These are phyloP conservation scores for Fraxinus greggii DNA, from an alignment of 305 asterid species.

Conservation along the genomic window DNA sequence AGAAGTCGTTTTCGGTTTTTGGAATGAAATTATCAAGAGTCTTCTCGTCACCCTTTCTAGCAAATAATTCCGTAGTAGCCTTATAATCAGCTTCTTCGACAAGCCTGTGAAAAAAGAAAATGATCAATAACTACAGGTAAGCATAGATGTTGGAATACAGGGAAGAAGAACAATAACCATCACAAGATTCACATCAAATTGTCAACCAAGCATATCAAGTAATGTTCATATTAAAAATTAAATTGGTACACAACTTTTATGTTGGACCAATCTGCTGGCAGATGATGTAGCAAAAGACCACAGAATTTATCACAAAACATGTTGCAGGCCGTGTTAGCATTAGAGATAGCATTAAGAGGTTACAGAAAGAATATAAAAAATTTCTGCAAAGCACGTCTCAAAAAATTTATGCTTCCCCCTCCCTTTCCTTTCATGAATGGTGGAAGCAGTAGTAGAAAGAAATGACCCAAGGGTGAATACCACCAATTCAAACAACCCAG, in stretches of 20 bases:
- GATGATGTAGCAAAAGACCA: not conserved
- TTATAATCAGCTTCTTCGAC: slow-evolving; percentile 94
- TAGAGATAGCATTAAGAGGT: not conserved
- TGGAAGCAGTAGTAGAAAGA: not conserved
- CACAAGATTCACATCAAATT: not conserved
- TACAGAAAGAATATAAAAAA: not conserved
- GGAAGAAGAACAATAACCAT: not conserved
- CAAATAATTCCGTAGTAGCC: slow-evolving; percentile 80
- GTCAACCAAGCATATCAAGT: not conserved
- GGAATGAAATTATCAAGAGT: slow-evolving; percentile 85
- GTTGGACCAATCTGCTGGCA: not conserved
- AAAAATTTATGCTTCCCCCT: not conserved
- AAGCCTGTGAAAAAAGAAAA: slow-evolving; percentile 48
- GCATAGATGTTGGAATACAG: not conserved
- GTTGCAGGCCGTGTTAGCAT: not conserved
- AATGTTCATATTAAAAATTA: not conserved
- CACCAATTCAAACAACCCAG: not conserved
- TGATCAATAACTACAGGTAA: not conserved
- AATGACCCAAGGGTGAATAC: not conserved
- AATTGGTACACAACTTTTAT: not conserved
- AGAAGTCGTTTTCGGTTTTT: slow-evolving; percentile 70
- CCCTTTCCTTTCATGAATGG: not conserved
- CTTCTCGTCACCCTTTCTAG: slow-evolving; percentile 65
- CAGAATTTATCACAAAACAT: not conserved
- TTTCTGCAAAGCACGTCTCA: not conserved